Conservation (phyloP, 148 eudicot species). For the Fagopyrum esculentum region DNA sequence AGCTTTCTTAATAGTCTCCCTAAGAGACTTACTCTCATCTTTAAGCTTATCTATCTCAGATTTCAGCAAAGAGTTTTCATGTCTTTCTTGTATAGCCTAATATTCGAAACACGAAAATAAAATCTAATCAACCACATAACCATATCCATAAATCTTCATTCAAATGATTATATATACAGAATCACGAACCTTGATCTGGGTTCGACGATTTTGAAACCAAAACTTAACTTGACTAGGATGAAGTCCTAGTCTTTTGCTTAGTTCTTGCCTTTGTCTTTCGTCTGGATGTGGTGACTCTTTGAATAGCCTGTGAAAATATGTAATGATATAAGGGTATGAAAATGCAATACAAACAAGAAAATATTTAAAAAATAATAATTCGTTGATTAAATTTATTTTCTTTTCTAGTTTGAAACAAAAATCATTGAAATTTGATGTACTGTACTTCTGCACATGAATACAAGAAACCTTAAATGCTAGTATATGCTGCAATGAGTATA, state of each 20-base stretch:
- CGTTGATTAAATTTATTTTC: too few species aligned
- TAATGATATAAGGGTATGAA: neutral
- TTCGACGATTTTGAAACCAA: constrained; percentile 99
- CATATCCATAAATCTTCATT: neutral
- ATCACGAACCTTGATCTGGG: constrained; percentile 69
- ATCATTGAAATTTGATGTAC: too few species aligned
- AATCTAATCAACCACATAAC: neutral
- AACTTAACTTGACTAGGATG: constrained; percentile 96
- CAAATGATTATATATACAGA: neutral
- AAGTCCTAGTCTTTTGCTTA: constrained; percentile 91
- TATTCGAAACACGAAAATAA: neutral
- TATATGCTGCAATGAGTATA: neutral
- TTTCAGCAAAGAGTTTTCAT: constrained; percentile 80
- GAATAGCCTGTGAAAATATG: constrained; percentile 43
- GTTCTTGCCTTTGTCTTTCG: constrained; percentile 96
- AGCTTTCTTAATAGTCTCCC: constrained; percentile 51
- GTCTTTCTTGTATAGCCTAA: constrained; percentile 96
- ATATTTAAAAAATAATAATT: too few species aligned
- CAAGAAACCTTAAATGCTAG: constrained; percentile 8
- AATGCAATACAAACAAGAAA: neutral
- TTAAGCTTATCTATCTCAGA: constrained; percentile 71
- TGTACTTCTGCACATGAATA: neutral
- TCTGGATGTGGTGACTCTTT: constrained; percentile 99
- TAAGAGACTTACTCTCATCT: constrained; percentile 61
- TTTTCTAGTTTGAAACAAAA: neutral